phyloP scores from a whole-genome alignment of 129 eudicot genomes.

The Dittrichia graveolens region DNA sequence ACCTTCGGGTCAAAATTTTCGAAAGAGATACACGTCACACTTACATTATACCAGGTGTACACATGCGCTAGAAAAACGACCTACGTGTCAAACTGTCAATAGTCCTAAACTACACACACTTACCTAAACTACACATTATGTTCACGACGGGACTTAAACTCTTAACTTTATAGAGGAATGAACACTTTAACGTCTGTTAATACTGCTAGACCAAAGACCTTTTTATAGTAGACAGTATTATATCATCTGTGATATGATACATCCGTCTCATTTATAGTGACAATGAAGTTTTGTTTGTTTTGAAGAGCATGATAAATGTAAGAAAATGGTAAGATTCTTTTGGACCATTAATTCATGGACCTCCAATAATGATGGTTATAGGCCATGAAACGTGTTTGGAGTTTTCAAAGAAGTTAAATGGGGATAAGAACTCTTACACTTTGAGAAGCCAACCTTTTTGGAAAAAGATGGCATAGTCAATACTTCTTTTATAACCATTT shows the following conservation, averaged over 20 bases:
- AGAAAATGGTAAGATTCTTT: conserved; percentile 16
- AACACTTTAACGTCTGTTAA: too few species aligned
- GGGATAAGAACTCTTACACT: neutral
- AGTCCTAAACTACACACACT: too few species aligned
- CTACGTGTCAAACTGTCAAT: too few species aligned
- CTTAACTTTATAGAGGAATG: too few species aligned
- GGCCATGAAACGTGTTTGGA: conserved; percentile 35
- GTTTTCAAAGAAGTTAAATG: conserved; percentile 30
- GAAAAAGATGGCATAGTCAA: conserved; percentile 16
- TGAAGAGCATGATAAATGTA: neutral
- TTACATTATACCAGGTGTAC: neutral
- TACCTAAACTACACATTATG: too few species aligned
- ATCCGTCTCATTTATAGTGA: neutral
- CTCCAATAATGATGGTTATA: conserved; percentile 5
- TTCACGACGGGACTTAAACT: too few species aligned
- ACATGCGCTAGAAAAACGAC: too few species aligned
- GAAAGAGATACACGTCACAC: neutral
- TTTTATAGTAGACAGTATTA: too few species aligned
- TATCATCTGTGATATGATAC: neutral
- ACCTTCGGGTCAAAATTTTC: neutral
- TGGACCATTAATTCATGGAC: conserved; percentile 34
- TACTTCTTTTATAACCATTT: conserved; percentile 17
- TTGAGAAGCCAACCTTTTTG: conserved; percentile 25
- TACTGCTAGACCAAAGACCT: too few species aligned
- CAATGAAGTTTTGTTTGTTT: neutral